These are phyloP conservation scores for Papiliotrema fonsecae DNA, from an alignment of 1,284 basidiomycete species.

Conservation along the genomic window DNA sequence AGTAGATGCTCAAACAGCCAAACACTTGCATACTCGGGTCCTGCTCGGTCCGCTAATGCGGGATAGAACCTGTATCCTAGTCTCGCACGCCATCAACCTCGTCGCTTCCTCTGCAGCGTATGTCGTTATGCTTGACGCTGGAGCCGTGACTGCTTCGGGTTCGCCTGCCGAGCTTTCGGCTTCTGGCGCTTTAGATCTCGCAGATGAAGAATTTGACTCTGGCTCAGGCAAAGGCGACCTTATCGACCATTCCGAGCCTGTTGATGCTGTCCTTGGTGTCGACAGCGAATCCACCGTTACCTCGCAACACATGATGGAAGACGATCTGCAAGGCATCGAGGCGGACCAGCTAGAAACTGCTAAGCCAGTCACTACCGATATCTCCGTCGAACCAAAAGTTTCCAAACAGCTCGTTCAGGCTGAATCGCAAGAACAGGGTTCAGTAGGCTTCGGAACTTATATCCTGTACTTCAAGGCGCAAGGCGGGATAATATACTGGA, in stretches of 20 bases:
- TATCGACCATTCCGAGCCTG: slow-evolving; percentile 5
- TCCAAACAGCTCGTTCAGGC: slow-evolving; percentile 42
- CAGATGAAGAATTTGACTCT: slow-evolving; percentile 5
- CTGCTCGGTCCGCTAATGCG: slow-evolving; percentile 45
- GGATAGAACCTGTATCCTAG: slow-evolving; percentile 51
- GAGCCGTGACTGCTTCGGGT: slow-evolving; percentile 34
- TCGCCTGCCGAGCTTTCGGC: slow-evolving; percentile 32
- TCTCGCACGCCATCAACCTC: slow-evolving; percentile 54
- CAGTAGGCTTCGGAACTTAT: slow-evolving; percentile 36
- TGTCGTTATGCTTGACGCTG: slow-evolving; percentile 43
- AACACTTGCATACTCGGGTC: slow-evolving; percentile 39
- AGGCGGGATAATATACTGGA: slow-evolving; percentile 38
- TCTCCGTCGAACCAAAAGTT: slow-evolving; percentile 20
- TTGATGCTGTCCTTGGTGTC: slow-evolving; percentile 13
- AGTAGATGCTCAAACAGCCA: slow-evolving; percentile 51
- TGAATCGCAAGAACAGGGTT: slow-evolving; percentile 36
- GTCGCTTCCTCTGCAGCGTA: slow-evolving; percentile 50
- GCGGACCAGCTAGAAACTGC: slow-evolving; percentile 55
- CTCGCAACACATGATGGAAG: slow-evolving; percentile 28
- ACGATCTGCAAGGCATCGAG: slow-evolving; percentile 57
- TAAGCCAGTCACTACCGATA: slow-evolving; percentile 23
- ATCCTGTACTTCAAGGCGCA: slow-evolving; percentile 39
- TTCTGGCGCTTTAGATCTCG: slow-evolving; percentile 21
- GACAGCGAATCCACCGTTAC: slow-evolving; percentile 3
- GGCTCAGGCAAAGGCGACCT: slow-evolving; percentile 1